Evolutionary conservation across 352 stramenopile genomes (phyloP).

Genomic region (Phytophthora pini): DNA sequence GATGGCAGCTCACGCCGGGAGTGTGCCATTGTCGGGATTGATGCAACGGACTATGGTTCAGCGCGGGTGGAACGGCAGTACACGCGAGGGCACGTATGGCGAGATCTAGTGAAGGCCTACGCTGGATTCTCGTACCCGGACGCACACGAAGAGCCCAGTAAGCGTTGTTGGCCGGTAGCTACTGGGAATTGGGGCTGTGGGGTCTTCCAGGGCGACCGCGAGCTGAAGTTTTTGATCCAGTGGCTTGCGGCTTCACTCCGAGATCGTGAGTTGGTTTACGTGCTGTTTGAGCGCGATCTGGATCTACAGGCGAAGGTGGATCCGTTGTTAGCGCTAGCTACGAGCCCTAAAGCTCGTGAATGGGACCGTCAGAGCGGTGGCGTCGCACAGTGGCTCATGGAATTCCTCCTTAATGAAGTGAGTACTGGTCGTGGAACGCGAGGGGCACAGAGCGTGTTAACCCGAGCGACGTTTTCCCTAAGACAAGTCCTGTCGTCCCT

Average conservation of each 20-base stretch:
- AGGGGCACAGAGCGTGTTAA: conserved; percentile 21
- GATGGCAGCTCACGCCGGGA: conserved; percentile 38
- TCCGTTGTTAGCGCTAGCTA: conserved; percentile 31
- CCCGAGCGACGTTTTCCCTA: conserved; percentile 26
- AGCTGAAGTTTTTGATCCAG: conserved; percentile 86
- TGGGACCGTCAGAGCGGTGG: conserved; percentile 33
- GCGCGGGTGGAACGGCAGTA: conserved; percentile 53
- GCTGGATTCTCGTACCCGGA: conserved; percentile 66
- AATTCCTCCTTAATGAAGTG: conserved; percentile 38
- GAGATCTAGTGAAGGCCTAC: conserved; percentile 75
- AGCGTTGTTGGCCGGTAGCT: conserved; percentile 56
- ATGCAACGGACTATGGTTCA: conserved; percentile 69
- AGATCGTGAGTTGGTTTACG: conserved; percentile 59
- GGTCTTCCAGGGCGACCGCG: conserved; percentile 73
- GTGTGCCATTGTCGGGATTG: conserved; percentile 77
- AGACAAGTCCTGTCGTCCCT: conserved; percentile 18
- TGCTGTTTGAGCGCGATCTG: conserved; percentile 57
- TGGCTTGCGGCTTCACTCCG: conserved; percentile 76
- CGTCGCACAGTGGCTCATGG: conserved; percentile 32
- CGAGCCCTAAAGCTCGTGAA: conserved; percentile 18
- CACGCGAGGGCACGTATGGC: conserved; percentile 49
- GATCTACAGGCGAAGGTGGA: conserved; percentile 53
- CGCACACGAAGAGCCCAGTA: neutral
- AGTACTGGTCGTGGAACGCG: neutral
- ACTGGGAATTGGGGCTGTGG: conserved; percentile 88